These are phyloP conservation scores for Xenoacremonium recifei DNA, from an alignment of 2,329 filamentous ascomycete genomes.

Conservation along the genomic window DNA sequence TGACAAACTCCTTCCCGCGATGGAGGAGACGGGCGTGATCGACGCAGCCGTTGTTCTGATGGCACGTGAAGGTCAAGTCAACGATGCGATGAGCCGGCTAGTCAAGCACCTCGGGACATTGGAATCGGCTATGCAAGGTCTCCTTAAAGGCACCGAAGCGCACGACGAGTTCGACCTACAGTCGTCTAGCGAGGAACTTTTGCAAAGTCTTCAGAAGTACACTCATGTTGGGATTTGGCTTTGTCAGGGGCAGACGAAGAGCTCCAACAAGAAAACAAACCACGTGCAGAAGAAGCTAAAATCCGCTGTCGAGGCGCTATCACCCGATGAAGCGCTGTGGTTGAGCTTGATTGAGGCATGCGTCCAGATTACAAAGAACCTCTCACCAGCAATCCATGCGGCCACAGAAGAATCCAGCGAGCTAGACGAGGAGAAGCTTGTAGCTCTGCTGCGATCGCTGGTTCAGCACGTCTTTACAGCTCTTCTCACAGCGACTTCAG, in stretches of 20 bases:
- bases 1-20: constrained; percentile 76
- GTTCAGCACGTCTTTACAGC: constrained; percentile 92
- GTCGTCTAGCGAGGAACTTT: constrained; percentile 69
- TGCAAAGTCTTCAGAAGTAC: constrained; percentile 83
- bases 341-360: constrained; percentile 59
- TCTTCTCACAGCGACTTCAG: constrained; percentile 73
- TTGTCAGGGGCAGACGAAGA: constrained; percentile 80
- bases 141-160: constrained; percentile 62
- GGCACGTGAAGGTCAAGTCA: constrained; percentile 81
- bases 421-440: constrained; percentile 60
- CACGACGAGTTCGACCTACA: constrained; percentile 53
- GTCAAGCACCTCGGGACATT: constrained; percentile 78
- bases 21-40: constrained; percentile 86
- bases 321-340: constrained; percentile 57
- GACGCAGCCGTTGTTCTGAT: constrained; percentile 92
- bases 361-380: constrained; percentile 61
- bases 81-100: constrained; percentile 80
- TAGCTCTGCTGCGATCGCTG: constrained; percentile 68
- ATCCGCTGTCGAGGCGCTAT: constrained; percentile 42
- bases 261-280: constrained; percentile 43
- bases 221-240: constrained; percentile 93
- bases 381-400: constrained; percentile 55
- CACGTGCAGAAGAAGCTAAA: constrained; percentile 51
- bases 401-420: constrained; percentile 26
- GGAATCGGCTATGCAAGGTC: constrained; percentile 72